Conservation (phyloP, 2,329 filamentous ascomycete genomes). For the Fusarium virguliforme region DNA sequence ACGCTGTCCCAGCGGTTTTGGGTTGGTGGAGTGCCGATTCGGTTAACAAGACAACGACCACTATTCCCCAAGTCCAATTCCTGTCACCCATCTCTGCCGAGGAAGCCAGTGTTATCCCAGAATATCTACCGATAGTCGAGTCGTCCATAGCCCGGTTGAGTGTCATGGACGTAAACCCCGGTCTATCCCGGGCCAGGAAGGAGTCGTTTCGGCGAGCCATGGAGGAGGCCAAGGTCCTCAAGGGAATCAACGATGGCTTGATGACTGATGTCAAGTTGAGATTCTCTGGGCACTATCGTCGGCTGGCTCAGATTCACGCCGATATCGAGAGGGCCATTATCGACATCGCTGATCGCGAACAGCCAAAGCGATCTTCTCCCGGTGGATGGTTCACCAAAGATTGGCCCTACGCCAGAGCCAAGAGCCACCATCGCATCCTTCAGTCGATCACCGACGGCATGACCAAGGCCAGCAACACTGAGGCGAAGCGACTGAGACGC, state of each 20-base stretch:
- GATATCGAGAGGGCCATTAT: slow-evolving; percentile 2
- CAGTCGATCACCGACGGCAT: neutral
- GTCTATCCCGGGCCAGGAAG: neutral
- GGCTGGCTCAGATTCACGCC: neutral
- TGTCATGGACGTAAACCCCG: neutral
- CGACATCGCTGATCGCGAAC: neutral
- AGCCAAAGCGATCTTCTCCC: neutral
- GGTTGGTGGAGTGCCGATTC: slow-evolving; percentile 1
- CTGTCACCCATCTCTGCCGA: neutral
- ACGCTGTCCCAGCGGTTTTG: neutral
- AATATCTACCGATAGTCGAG: neutral
- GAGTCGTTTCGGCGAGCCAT: neutral
- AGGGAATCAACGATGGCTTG: neutral
- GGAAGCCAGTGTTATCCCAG: neutral
- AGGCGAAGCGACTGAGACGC: neutral
- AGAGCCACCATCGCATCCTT: neutral
- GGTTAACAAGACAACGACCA: neutral
- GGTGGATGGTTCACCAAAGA: neutral
- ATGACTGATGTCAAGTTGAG: neutral
- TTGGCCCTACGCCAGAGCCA: neutral
- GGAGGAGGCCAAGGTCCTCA: neutral
- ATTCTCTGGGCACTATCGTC: neutral
- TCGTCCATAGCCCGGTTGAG: neutral
- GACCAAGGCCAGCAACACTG: neutral
- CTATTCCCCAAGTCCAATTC: neutral